These are phyloP conservation scores for Cylindrotheca closterium DNA, from an alignment of 108 stramenopile species.

Conservation along the genomic window DNA sequence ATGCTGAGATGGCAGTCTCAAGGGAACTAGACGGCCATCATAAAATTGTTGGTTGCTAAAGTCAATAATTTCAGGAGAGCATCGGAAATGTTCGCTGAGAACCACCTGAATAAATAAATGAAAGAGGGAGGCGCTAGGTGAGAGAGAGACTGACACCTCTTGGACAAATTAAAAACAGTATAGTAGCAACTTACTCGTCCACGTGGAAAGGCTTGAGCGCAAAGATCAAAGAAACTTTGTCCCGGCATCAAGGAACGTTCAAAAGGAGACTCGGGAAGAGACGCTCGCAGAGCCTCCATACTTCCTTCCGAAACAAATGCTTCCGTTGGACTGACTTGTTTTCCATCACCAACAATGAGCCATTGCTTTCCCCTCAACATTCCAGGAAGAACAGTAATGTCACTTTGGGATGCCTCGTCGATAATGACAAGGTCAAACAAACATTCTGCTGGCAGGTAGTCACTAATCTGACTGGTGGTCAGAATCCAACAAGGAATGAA, in stretches of 20 bases:
- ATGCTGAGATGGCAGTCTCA: slow-evolving; percentile 45
- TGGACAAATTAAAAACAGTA: too few species aligned
- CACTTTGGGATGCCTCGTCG: slow-evolving; percentile 67
- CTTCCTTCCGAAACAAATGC: slow-evolving; percentile 56
- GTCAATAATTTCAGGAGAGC: slow-evolving; percentile 58
- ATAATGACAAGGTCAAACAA: slow-evolving; percentile 64
- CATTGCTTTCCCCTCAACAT: slow-evolving; percentile 68
- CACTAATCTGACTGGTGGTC: slow-evolving; percentile 57
- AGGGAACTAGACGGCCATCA: slow-evolving; percentile 40
- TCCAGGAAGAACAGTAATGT: slow-evolving; percentile 53
- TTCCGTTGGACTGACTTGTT: slow-evolving; percentile 66
- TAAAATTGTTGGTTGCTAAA: slow-evolving; percentile 59
- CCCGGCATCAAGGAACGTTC: slow-evolving; percentile 48
- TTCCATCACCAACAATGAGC: slow-evolving; percentile 73
- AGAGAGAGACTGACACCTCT: not conserved
- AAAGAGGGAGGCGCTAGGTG: not conserved
- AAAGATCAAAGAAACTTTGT: slow-evolving; percentile 62
- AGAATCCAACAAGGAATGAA: slow-evolving; percentile 73
- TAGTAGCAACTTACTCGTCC: slow-evolving; percentile 31
- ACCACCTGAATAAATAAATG: slow-evolving; percentile 9
- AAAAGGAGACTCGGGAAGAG: slow-evolving; percentile 48
- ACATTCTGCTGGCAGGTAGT: slow-evolving; percentile 57
- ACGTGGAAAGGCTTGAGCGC: slow-evolving; percentile 58
- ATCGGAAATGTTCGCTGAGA: slow-evolving; percentile 66
- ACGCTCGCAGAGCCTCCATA: slow-evolving; percentile 42